These are phyloP conservation scores for Pachyrhizus erosus DNA, from an alignment of 306 rosid genomes.

Conservation along the genomic window DNA sequence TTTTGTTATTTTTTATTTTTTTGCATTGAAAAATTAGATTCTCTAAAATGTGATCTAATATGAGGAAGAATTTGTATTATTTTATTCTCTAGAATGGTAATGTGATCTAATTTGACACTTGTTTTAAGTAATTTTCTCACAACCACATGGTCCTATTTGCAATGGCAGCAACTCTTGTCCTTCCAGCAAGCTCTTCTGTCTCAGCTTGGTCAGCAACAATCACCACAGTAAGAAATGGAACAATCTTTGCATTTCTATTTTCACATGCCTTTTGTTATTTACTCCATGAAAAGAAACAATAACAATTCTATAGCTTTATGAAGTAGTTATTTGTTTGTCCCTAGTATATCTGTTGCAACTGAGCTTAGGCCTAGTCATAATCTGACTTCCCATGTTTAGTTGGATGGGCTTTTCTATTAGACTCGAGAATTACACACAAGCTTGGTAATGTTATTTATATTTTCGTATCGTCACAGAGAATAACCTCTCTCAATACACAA, in stretches of 20 bases:
- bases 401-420: background rate
- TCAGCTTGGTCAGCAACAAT: slow-evolving; percentile 66
- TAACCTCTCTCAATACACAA: background rate
- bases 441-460: background rate
- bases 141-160: background rate
- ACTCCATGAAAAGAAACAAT: background rate
- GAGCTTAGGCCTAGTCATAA: background rate
- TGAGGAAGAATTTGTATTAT: slow-evolving; percentile 22
- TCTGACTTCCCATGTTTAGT: background rate
- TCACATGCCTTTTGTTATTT: slow-evolving; percentile 5
- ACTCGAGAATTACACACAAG: background rate
- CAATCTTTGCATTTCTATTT: slow-evolving; percentile 31
- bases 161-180: slow-evolving; percentile 69
- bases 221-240: slow-evolving; percentile 70
- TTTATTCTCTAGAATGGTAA: slow-evolving; percentile 11
- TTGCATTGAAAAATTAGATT: background rate
- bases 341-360: background rate
- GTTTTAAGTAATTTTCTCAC: slow-evolving; percentile 32
- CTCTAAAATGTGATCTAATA: background rate
- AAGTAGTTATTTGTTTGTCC: slow-evolving; percentile 9
- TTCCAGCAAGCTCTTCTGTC: slow-evolving; percentile 71
- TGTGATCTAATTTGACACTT: background rate
- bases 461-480: too few relatives aligned
- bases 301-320: background rate
- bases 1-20: background rate